These are phyloP conservation scores for Aspergillus pseudoterreus DNA, from an alignment of 2,329 filamentous ascomycete species.

Conservation along the genomic window DNA sequence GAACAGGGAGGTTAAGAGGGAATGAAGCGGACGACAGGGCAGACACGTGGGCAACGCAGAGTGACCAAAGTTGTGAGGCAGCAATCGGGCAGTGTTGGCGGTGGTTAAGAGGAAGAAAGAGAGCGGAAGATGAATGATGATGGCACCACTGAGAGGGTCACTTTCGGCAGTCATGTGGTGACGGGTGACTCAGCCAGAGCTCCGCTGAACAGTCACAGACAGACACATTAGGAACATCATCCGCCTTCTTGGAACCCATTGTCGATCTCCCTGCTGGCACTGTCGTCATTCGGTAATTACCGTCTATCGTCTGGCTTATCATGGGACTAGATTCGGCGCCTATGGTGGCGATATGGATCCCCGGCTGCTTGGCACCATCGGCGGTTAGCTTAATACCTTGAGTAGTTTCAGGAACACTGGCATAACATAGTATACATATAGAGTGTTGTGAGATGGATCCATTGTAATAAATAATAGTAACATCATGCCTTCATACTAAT, in stretches of 20 bases:
- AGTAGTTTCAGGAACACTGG: too few species aligned
- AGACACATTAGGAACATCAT: not conserved
- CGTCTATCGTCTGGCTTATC: too few species aligned
- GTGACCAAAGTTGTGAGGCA: not conserved
- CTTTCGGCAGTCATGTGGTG: slow-evolving; percentile 6
- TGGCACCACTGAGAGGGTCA: slow-evolving; percentile 7
- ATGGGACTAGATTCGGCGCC: too few species aligned
- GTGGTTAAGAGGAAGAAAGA: not conserved
- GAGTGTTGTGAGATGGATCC: too few species aligned
- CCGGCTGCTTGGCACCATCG: too few species aligned
- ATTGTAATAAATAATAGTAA: too few species aligned
- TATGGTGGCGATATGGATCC: too few species aligned
- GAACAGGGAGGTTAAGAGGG: too few species aligned
- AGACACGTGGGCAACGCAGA: not conserved
- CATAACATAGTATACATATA: too few species aligned
- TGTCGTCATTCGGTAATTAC: too few species aligned
- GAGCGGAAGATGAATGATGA: slow-evolving; percentile 2
- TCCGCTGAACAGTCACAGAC: not conserved
- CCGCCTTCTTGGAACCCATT: not conserved
- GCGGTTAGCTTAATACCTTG: too few species aligned
- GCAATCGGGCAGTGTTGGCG: not conserved
- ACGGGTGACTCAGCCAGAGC: slow-evolving; percentile 5
- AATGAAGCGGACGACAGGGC: not conserved
- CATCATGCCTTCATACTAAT: too few species aligned
- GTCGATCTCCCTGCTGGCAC: not conserved